phyloP scores from a whole-genome alignment of 192 early-diverging fungal genomes.

The Gonapodya prolifera region DNA sequence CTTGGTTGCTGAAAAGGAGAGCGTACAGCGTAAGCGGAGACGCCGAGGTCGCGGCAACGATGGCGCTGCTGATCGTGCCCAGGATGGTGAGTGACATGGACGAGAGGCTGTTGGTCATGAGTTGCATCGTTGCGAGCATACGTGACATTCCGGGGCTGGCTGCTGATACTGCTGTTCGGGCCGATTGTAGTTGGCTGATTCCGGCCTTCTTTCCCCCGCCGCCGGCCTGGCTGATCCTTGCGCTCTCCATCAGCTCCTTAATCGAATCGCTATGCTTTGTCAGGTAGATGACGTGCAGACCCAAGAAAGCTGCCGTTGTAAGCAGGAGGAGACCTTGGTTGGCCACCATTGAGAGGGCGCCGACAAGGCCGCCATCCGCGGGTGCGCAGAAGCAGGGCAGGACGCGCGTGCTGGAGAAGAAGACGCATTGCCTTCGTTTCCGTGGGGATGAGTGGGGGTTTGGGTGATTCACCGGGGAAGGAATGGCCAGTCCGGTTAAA shows the following conservation, averaged over 20 bases:
- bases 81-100: neutral
- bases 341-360: neutral
- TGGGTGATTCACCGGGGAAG: no score
- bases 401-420: neutral
- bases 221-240: neutral
- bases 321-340: neutral
- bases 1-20: neutral
- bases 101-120: neutral
- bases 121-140: neutral
- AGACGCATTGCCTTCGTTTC: neutral
- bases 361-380: neutral
- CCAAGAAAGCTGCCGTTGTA: neutral
- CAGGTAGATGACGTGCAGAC: neutral
- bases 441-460: neutral
- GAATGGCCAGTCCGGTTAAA: neutral
- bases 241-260: neutral
- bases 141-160: neutral
- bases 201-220: neutral
- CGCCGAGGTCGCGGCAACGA: neutral
- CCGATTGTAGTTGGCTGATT: neutral
- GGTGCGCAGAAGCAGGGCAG: neutral
- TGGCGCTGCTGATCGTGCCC: neutral
- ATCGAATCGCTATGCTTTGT: neutral
- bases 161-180: neutral
- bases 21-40: neutral